Conservation (phyloP, 306 rosid species). For the Alnus glutinosa region DNA sequence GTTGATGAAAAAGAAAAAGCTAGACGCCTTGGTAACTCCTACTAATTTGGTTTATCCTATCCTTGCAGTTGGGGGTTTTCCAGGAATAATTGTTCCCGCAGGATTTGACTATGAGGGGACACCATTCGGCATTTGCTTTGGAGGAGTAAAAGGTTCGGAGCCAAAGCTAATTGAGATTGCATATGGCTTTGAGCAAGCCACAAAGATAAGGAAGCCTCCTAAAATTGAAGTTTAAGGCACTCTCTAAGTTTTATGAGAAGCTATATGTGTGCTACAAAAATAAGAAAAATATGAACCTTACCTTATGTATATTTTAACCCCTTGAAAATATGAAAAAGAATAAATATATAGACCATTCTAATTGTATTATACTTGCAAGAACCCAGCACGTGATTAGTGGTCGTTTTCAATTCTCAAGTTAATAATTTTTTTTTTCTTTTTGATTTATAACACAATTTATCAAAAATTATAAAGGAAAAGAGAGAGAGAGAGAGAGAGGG, state of each 20-base stretch:
- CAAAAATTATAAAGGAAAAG: no score
- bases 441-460: no score
- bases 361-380: no score
- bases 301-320: no score
- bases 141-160: constrained; percentile 38
- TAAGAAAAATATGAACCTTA: background rate
- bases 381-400: no score
- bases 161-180: constrained; percentile 38
- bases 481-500: no score
- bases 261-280: no score
- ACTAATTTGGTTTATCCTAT: constrained; percentile 19
- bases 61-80: constrained; percentile 43
- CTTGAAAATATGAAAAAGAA: no score
- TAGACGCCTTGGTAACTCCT: constrained; percentile 51
- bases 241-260: no score
- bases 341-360: no score
- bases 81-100: constrained; percentile 40
- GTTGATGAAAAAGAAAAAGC: constrained; percentile 22
- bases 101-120: constrained; percentile 22
- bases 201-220: constrained; percentile 37
- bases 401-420: no score
- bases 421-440: no score
- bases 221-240: background rate
- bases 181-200: constrained; percentile 44
- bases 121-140: constrained; percentile 37